Percentiles rank a stretch among this genome's conserved stretches.
Conservation (phyloP, 805 yeast genomes). For the Starmerella etchellsii region DNA sequence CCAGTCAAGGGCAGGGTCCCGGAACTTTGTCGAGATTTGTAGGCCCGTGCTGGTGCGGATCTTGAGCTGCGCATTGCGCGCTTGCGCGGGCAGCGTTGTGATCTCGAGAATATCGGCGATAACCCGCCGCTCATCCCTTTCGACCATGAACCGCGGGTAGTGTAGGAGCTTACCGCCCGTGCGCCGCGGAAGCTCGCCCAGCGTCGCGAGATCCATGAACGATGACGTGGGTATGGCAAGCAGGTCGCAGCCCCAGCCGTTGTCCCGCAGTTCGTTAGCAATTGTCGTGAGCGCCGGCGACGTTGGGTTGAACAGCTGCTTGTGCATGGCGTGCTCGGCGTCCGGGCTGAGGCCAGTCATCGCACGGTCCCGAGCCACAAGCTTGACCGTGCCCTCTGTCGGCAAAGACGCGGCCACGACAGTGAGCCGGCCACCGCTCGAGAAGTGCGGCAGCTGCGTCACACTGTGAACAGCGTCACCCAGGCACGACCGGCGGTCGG, state of each 20-base stretch:
- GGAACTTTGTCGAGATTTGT: constrained; percentile 37
- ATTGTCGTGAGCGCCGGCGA: constrained; percentile 49
- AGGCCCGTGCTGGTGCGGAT: constrained; percentile 80
- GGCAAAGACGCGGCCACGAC: constrained; percentile 60
- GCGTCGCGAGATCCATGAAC: constrained; percentile 58
- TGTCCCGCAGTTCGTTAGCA: constrained; percentile 41
- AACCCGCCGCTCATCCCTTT: constrained; percentile 56
- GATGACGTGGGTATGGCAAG: constrained; percentile 48
- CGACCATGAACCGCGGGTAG: constrained; percentile 55
- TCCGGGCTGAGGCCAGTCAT: constrained; percentile 20
- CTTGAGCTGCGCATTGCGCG: constrained; percentile 72
- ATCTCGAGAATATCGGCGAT: constrained; percentile 35
- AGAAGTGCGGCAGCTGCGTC: constrained; percentile 37
- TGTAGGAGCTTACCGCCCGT: constrained; percentile 61
- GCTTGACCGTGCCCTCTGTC: constrained; percentile 65
- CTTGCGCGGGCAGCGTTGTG: constrained; percentile 32
- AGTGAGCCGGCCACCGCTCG: constrained; percentile 63
- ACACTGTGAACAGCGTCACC: constrained; percentile 73
- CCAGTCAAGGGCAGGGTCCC: background rate
- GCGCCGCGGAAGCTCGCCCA: constrained; percentile 47
- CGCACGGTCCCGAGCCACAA: constrained; percentile 24
- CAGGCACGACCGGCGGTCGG: constrained; percentile 50
- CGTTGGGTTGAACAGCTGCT: constrained; percentile 44
- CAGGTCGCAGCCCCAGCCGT: constrained; percentile 63
- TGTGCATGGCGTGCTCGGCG: constrained; percentile 26